Base-by-base conservation (phyloP, 768 basidiomycete species). In the Boletus vinaceobasis region DNA sequence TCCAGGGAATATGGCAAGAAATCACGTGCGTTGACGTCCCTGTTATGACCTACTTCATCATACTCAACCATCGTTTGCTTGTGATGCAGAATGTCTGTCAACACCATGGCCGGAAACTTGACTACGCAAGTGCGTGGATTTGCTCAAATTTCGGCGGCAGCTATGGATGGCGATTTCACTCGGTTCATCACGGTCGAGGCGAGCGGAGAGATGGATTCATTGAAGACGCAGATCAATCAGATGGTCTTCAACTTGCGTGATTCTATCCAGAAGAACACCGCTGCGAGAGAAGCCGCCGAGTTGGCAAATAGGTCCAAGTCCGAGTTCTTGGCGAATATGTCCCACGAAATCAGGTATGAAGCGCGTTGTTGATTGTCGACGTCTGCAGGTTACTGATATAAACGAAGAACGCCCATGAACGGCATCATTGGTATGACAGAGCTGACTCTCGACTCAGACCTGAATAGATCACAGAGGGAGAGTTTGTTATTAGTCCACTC, bases 381-480 rank as follows among this genome's bases (percentile, higher is more conserved):
- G 53, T 45, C 53, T 7, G 31, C 44, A n/a, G 29, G 27, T 49
- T 39, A 45, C 42, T 58, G 56, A 67, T 46, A 31, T 47, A 47
- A 15, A 43, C 29, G n/a, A 66, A 93, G 96, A 69, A 98, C 97
- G 23, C 97, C 97, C 0, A 99, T 98, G 96, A 99, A 98, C 68
- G 96, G 97, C 66, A 99, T 99, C 71, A 98, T 99, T 61, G 96
- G 96, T n/a, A 94, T 99, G 94, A 99, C 96, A 26, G 94, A 96
- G 72, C 75, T 99, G 53, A 98, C 97, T 10, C 84, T 99, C 21
- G 97, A 99, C 66, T 93, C 90, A 42, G 97, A 99, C 69, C 74
- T 99, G 61, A 97, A 94, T 57, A 75, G 96, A 59, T 90, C 90
- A 37, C 97, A 98, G 71, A 78, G 96, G 57, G 97, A 98, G 76